These are phyloP conservation scores for Zygosaccharomyces kombuchaensis DNA, from an alignment of 805 yeast species.

Conservation along the genomic window DNA sequence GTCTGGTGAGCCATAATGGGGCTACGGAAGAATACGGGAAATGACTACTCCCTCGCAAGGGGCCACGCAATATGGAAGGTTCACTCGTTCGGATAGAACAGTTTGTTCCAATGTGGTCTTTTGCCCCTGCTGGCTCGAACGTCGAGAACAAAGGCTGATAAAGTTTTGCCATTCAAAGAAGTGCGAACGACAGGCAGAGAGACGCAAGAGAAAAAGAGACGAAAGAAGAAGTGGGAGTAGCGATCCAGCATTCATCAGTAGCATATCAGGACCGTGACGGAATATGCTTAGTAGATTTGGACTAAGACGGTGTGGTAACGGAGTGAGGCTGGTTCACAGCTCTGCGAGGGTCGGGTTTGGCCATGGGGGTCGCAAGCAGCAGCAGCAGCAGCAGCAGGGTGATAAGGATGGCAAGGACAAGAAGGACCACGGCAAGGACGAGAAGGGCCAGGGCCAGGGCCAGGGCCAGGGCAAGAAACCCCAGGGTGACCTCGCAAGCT, in stretches of 20 bases:
- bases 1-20: neutral
- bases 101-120: no score
- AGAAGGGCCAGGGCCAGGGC: neutral
- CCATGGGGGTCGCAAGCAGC: neutral
- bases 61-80: neutral
- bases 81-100: no score
- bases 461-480: slow-evolving; percentile 19
- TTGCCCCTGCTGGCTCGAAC: no score
- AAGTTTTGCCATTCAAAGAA: no score
- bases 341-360: neutral
- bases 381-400: neutral
- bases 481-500: slow-evolving; percentile 28
- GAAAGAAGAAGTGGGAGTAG: no score
- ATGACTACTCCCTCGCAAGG: neutral
- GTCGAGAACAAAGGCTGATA: no score
- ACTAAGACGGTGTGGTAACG: neutral
- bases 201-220: no score
- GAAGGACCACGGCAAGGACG: slow-evolving; percentile 7
- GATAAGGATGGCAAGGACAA: slow-evolving; percentile 4
- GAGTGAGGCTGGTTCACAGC: neutral
- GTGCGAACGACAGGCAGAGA: no score
- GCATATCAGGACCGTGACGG: neutral
- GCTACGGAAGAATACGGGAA: neutral
- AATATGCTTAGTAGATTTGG: neutral
- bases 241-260: no score